phyloP scores from a whole-genome alignment of 441 rosid genomes.

The Raphanus hybrid region DNA sequence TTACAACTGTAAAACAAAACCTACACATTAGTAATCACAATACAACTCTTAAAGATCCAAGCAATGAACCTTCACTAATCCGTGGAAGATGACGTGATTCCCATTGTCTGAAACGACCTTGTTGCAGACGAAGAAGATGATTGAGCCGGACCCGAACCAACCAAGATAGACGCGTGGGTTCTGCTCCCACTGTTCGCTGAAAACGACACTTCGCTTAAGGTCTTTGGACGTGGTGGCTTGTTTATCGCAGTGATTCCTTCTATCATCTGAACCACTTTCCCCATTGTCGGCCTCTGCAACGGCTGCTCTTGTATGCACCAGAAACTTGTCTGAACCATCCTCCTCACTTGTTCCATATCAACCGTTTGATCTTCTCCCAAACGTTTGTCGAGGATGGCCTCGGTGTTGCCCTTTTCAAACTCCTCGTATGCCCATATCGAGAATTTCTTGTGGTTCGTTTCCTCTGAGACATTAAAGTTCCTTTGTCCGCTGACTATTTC shows the following conservation, averaged over 20 bases:
- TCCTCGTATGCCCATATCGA: slow-evolving; percentile 56
- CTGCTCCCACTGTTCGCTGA: slow-evolving; percentile 47
- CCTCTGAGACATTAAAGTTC: slow-evolving; percentile 55
- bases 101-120: slow-evolving; percentile 47
- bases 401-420: slow-evolving; percentile 49
- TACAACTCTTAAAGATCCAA: slow-evolving; percentile 31
- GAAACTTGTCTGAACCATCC: slow-evolving; percentile 59
- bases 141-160: slow-evolving; percentile 47
- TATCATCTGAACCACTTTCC: slow-evolving; percentile 75
- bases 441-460: slow-evolving; percentile 52
- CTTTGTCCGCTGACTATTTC: slow-evolving; percentile 67
- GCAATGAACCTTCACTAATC: slow-evolving; percentile 46
- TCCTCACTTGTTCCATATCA: slow-evolving; percentile 56
- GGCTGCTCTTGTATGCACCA: slow-evolving; percentile 88
- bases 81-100: slow-evolving; percentile 50
- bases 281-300: slow-evolving; percentile 64
- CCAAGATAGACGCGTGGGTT: slow-evolving; percentile 51
- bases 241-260: slow-evolving; percentile 62
- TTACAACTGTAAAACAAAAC: background rate
- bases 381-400: slow-evolving; percentile 52
- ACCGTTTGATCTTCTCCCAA: slow-evolving; percentile 42
- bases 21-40: slow-evolving; percentile 7
- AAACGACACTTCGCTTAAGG: slow-evolving; percentile 41
- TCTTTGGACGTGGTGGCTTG: slow-evolving; percentile 56
- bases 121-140: slow-evolving; percentile 49